Conservation (phyloP, 2,329 filamentous ascomycete species). For the Leptographium lundbergii region DNA sequence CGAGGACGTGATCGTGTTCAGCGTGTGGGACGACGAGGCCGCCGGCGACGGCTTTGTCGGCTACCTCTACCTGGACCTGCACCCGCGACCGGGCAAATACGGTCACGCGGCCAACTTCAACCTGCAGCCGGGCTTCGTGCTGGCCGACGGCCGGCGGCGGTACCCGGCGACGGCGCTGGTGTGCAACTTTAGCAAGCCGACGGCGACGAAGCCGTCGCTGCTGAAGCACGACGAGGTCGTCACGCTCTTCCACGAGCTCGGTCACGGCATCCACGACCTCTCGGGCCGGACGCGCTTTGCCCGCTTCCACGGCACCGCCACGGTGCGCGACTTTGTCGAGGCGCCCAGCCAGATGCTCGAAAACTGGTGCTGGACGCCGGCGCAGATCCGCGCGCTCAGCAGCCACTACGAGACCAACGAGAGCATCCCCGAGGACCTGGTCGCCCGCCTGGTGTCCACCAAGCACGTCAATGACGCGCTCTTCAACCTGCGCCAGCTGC, state of each 20-base stretch:
- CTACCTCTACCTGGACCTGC: slow-evolving; percentile 72
- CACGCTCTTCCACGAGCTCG: slow-evolving; percentile 68
- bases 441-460: slow-evolving; percentile 60
- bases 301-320: slow-evolving; percentile 55
- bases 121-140: slow-evolving; percentile 58
- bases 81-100: slow-evolving; percentile 72
- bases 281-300: slow-evolving; percentile 49
- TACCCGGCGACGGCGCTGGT: slow-evolving; percentile 72
- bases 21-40: slow-evolving; percentile 58
- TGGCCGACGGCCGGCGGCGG: slow-evolving; percentile 52
- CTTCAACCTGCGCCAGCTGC: slow-evolving; percentile 65
- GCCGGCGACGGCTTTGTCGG: slow-evolving; percentile 64
- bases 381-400: slow-evolving; percentile 52
- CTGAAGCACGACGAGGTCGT: slow-evolving; percentile 76
- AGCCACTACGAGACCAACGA: slow-evolving; percentile 60
- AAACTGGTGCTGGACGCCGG: slow-evolving; percentile 63
- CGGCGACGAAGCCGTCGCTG: slow-evolving; percentile 60
- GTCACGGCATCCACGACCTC: slow-evolving; percentile 59
- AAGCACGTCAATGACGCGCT: slow-evolving; percentile 73
- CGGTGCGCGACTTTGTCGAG: slow-evolving; percentile 58
- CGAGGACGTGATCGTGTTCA: slow-evolving; percentile 69
- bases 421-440: slow-evolving; percentile 61
- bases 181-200: slow-evolving; percentile 78
- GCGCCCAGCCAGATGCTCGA: slow-evolving; percentile 63
- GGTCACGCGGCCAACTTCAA: slow-evolving; percentile 79